Percentiles rank a stretch among this genome's conserved stretches.
Conservation (phyloP, 768 basidiomycete genomes). For the Collybiopsis luxurians region DNA sequence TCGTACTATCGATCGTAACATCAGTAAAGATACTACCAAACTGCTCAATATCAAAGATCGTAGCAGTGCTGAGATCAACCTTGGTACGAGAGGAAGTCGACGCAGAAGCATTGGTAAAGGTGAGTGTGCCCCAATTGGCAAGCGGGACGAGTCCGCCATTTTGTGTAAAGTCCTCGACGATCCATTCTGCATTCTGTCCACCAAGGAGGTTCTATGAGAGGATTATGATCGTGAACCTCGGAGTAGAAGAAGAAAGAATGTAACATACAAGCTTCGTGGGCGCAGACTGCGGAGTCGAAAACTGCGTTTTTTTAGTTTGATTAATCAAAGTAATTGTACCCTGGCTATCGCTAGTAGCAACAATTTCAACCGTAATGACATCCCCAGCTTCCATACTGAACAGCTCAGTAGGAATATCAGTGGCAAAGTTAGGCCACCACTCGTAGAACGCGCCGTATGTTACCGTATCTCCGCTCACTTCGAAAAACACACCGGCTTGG, state of each 20-base stretch:
- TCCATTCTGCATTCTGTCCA: slow-evolving; percentile 22
- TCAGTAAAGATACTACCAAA: background rate
- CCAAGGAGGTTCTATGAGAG: slow-evolving; percentile 26
- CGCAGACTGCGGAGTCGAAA: background rate
- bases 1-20: background rate
- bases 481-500: slow-evolving; percentile 29
- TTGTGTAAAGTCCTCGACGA: slow-evolving; percentile 1
- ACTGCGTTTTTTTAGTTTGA: background rate
- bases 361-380: background rate
- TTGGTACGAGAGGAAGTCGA: slow-evolving; percentile 1
- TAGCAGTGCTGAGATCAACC: slow-evolving; percentile 8
- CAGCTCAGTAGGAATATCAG: background rate
- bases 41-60: slow-evolving; percentile 2
- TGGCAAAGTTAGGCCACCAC: slow-evolving; percentile 2
- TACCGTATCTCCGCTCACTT: slow-evolving; percentile 9
- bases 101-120: slow-evolving; percentile 24
- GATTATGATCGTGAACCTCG: background rate
- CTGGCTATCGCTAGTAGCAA: background rate
- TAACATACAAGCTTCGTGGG: background rate
- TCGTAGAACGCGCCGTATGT: slow-evolving; percentile 23
- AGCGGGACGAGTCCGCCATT: slow-evolving; percentile 23
- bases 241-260: background rate
- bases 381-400: background rate
- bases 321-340: background rate
- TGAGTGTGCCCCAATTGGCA: slow-evolving; percentile 29